Conservation (phyloP, 2,329 filamentous ascomycete genomes). For the Pseudogymnoascus sp. region DNA sequence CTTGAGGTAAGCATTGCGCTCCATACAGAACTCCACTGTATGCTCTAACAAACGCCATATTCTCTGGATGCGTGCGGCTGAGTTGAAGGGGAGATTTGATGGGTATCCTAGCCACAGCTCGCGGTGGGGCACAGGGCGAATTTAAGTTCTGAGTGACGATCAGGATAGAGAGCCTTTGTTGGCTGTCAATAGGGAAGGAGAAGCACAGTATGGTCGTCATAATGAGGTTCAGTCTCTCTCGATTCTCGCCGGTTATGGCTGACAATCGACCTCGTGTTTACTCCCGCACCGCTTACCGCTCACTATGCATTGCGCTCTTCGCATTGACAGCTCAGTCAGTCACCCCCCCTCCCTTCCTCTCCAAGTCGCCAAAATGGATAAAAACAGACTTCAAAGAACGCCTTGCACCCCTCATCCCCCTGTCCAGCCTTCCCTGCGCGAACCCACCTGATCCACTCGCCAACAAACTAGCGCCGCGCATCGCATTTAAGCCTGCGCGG, state of each 20-base stretch:
- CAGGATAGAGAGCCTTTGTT: not conserved
- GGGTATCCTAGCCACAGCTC: not conserved
- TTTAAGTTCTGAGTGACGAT: not conserved
- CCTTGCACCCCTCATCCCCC: not conserved
- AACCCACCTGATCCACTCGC: not conserved
- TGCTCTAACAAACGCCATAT: not conserved
- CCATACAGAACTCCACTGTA: not conserved
- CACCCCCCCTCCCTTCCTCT: not conserved
- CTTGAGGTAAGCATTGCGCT: not conserved
- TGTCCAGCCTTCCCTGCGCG: not conserved
- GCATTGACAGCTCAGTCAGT: not conserved
- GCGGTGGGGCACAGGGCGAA: not conserved
- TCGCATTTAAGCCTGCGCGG: not conserved
- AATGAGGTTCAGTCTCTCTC: not conserved
- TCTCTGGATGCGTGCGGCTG: not conserved
- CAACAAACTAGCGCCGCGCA: not conserved
- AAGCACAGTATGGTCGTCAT: not conserved
- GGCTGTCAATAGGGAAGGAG: not conserved
- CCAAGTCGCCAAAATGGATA: not conserved
- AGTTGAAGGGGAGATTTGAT: not conserved
- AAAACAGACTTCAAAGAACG: not conserved
- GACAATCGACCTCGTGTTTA: too few species aligned
- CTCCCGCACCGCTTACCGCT: not conserved
- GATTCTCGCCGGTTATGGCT: not conserved
- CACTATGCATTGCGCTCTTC: not conserved